These are phyloP conservation scores for Zygoascus meyerae DNA, from an alignment of 1,139 yeast genomes.

Conservation along the genomic window DNA sequence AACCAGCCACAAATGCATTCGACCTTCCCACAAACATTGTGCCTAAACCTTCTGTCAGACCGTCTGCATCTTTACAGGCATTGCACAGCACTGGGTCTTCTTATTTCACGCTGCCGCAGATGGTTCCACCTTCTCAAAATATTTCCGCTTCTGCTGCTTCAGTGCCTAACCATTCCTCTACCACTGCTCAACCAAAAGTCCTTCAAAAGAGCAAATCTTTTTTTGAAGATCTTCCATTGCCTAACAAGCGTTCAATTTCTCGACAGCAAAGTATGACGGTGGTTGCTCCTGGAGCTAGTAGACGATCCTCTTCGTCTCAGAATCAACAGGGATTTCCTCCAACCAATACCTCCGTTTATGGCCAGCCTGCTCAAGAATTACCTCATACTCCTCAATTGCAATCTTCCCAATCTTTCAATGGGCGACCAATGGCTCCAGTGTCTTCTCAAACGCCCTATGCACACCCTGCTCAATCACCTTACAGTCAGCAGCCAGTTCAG, in stretches of 20 bases:
- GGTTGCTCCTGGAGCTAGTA: conserved; percentile 12
- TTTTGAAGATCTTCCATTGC: conserved; percentile 48
- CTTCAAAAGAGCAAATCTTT: conserved; percentile 37
- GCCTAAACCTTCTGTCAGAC: conserved; percentile 31
- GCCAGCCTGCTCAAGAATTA: conserved; percentile 1
- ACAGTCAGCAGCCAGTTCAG: too few relatives aligned
- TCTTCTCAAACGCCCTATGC: too few relatives aligned
- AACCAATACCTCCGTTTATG: conserved; percentile 10
- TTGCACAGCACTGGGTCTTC: conserved; percentile 12
- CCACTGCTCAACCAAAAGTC: conserved; percentile 10
- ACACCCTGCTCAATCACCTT: too few relatives aligned
- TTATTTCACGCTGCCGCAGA: conserved; percentile 14
- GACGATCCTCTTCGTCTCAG: conserved; percentile 11
- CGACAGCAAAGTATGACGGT: conserved; percentile 18
- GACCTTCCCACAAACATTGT: conserved; percentile 69
- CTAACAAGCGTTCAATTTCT: conserved; percentile 20
- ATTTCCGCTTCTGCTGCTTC: conserved; percentile 9
- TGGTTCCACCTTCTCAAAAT: conserved; percentile 9
- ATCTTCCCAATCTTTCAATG: too few relatives aligned
- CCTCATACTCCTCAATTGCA: conserved; percentile 4
- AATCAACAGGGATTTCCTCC: conserved; percentile 3
- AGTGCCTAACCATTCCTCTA: background rate
- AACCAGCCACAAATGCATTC: conserved; percentile 36
- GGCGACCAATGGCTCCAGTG: too few relatives aligned
- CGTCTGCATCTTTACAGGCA: conserved; percentile 19